A percentile compares a stretch with the other conserved stretches of the same genome.
These are phyloP conservation scores for Conoideocrella luteorostrata DNA, from an alignment of 2,329 filamentous ascomycete genomes.

Conservation along the genomic window DNA sequence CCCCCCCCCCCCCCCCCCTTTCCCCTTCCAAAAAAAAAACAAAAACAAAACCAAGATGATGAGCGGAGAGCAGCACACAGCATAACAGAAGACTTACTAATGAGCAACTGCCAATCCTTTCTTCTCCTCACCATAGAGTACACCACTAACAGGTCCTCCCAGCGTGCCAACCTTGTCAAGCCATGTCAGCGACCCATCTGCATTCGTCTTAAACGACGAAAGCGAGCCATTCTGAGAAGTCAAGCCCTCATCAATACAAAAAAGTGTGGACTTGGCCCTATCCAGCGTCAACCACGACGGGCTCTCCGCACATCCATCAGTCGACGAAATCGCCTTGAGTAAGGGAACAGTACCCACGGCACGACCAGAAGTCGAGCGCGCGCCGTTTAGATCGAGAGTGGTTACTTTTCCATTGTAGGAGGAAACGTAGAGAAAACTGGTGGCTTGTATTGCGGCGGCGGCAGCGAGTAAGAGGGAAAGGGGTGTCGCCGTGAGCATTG, in stretches of 20 bases:
- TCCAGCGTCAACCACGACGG: conserved; percentile 58
- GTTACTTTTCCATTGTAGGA: conserved; percentile 43
- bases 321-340: conserved; percentile 36
- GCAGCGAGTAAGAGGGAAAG: conserved; percentile 5
- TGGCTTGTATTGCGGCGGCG: conserved; percentile 20
- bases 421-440: conserved; percentile 39
- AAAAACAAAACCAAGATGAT: neutral
- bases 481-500: conserved; percentile 8
- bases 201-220: conserved; percentile 29
- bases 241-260: conserved; percentile 55
- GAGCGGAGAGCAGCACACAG: neutral
- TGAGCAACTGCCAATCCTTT: conserved; percentile 36
- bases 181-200: conserved; percentile 31
- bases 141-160: conserved; percentile 37
- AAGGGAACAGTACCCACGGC: conserved; percentile 8
- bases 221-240: conserved; percentile 41
- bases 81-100: conserved; percentile 31
- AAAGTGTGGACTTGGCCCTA: conserved; percentile 40
- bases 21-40: neutral
- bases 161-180: conserved; percentile 29
- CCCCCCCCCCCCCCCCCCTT: too few relatives aligned
- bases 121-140: conserved; percentile 35
- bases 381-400: conserved; percentile 34
- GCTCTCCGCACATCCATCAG: conserved; percentile 43
- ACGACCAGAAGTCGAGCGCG: neutral